Conservation (phyloP, 371 early-diverging fungal genomes). For the Actinomortierella wolfii region DNA sequence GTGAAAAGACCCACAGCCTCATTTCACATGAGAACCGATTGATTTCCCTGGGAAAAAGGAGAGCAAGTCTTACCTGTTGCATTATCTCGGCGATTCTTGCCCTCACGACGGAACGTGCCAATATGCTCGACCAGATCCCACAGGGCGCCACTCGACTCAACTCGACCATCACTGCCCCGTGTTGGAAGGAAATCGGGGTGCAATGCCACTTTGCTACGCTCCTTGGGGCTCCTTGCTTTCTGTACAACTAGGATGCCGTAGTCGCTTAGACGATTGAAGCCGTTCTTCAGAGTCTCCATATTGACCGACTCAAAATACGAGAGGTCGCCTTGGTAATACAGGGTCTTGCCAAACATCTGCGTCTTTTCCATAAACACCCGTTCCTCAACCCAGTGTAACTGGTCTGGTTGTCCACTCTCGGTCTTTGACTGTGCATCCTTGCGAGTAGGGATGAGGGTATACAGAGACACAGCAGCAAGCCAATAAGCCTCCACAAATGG, state of each 20-base stretch:
- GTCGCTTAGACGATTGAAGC: constrained; percentile 70
- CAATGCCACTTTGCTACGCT: constrained; percentile 55
- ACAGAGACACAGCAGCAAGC: constrained; percentile 57
- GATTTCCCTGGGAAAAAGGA: not conserved
- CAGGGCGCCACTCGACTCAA: constrained; percentile 65
- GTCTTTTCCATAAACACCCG: constrained; percentile 67
- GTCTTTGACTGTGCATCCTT: constrained; percentile 16
- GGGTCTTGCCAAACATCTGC: constrained; percentile 81
- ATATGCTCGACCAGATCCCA: constrained; percentile 88
- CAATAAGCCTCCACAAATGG: constrained; percentile 92
- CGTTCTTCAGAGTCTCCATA: constrained; percentile 84
- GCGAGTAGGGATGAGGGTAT: constrained; percentile 33
- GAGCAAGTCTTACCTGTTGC: constrained; percentile 63
- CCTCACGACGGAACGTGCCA: constrained; percentile 83
- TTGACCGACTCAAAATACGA: constrained; percentile 86
- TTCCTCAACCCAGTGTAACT: constrained; percentile 69
- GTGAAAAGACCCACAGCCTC: not conserved
- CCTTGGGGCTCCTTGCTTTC: constrained; percentile 30
- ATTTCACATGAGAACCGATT: not conserved
- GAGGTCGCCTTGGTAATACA: constrained; percentile 84
- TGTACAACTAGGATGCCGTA: constrained; percentile 67
- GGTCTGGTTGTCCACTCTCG: constrained; percentile 24
- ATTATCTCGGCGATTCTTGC: constrained; percentile 88
- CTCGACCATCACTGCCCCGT: constrained; percentile 52
- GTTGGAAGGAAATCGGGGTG: constrained; percentile 63